Evolutionary conservation across 73 alveolate genomes (phyloP), one percentile per base, ranked within the genome.

Genomic region (Paramecium octaurelia): DNA sequence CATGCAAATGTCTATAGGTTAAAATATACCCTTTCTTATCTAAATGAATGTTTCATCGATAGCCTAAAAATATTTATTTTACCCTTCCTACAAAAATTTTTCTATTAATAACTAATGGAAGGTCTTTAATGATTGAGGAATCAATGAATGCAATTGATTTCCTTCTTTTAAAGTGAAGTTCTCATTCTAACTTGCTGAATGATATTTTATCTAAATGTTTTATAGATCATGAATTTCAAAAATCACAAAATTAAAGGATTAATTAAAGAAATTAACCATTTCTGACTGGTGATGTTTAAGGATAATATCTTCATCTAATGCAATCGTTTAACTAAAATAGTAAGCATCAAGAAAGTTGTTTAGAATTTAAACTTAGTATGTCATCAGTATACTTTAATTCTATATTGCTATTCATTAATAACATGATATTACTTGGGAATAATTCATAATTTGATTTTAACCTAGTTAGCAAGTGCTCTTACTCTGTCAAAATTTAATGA

Each of bases 1-100:
- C 88, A 75, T 75, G n/a, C 68, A 35, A 9, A 75, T 75, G 6
- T 75, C 88, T 4, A 75, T 75, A 35, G 88, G 88, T 36, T 35
- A 38, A 29, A 75, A 35, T 14, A 75, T 75, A 10, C 88, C 88
- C 2, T 29, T 29, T 2, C 88, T 75, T 35, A 75, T 35, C 23
- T 38, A 12, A 29, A 75, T 42, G n/a, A 38, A 75, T 1, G 60
- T 35, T 36, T 75, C 58, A 38, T 35, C 58, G 10, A 75, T 38
- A 12, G 38, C 18, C 38, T 75, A 75, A 75, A 75, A 75, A 42
- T 16, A 75, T 75, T 42, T 75, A 75, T 75, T 75, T 10, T 75
- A 38, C 10, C 88, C 88, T 8, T 35, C 59, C 10, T 75, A 35
- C 40, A 75, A n/a, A 20, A 75, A 75, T 8, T 20, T 29, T 38